Evolutionary conservation across 306 rosid species (phyloP), one percentile per base, ranked within the genome.

Genomic region (Abrus pulchellus): DNA sequence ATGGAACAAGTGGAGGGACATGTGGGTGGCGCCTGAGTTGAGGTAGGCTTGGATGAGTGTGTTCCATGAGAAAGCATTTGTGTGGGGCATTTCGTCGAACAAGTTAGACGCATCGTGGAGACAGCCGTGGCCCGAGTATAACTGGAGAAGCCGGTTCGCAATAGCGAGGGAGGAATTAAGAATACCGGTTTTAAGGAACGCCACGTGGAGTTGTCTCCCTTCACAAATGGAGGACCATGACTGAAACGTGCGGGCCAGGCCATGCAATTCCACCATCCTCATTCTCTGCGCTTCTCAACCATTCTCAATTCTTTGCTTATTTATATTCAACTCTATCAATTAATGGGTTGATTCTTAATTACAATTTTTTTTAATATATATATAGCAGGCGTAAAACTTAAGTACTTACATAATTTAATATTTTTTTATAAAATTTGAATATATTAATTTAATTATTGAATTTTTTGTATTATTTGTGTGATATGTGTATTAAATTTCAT

Each of bases 101-200:
- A 92, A 10, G 49, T 83, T 20, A 63, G 72, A 53, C 20, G 91
- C 89, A 4, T 92, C 90, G 0, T 30, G 48, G 75, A 87, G 47
- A 73, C 55, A n/a, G 38, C 88, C 89, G 0, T 83, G 62, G 68
- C 90, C 76, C 1, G 45, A 74, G 7, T 93, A 93, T 56, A 88
- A n/a, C 5, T 86, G 98, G 11, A 93, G 85, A 59, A 93, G 91
- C 62, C 91, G 90, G 80, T 93, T 93, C 53, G 88, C 92, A 0
- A 88, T 54, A 1, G 83, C 54, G 47, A 91, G 81, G 20, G 74
- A 41, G 33, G 88, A 88, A 38, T 67, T 77, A 0, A 90, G 80
- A 44, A 89, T 59, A 49, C 97, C 97, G 40, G 49, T 82, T 85
- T 93, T 91, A 53, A 91, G 89, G 77, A 88, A 82, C 27, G 85